These are phyloP conservation scores for Rhizopogon sp. DNA, from an alignment of 768 basidiomycete genomes.

Conservation along the genomic window DNA sequence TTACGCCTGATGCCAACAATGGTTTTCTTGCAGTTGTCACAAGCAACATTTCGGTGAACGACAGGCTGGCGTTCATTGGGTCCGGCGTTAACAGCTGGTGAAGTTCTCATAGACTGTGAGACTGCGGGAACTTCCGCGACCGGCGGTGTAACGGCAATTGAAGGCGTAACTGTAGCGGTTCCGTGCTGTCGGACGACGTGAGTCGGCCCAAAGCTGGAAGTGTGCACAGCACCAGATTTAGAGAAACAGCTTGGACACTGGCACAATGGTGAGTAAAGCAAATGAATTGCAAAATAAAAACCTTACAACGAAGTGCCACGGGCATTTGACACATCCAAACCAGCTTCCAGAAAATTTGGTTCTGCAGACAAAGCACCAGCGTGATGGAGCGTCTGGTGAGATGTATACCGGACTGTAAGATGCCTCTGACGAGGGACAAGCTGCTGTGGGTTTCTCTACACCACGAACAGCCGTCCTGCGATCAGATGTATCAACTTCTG, in stretches of 20 bases:
- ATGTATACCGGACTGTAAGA: neutral
- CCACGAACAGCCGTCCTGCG: neutral
- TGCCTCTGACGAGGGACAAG: neutral
- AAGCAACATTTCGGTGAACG: conserved; percentile 54
- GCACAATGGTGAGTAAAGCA: conserved; percentile 5
- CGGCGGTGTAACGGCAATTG: neutral
- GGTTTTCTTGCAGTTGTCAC: conserved; percentile 55
- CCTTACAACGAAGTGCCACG: conserved; percentile 27
- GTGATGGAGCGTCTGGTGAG: conserved; percentile 1
- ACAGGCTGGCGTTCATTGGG: neutral
- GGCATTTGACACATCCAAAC: conserved; percentile 28
- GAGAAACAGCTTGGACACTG: conserved; percentile 24
- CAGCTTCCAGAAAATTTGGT: conserved; percentile 18
- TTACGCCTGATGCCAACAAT: conserved; percentile 72
- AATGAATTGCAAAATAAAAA: neutral
- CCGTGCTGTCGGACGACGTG: conserved; percentile 20
- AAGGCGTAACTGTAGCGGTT: neutral
- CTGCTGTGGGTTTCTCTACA: no score
- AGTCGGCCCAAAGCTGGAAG: conserved; percentile 26
- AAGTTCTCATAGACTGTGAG: neutral
- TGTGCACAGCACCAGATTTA: conserved; percentile 22
- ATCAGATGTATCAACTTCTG: neutral
- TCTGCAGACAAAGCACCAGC: conserved; percentile 28
- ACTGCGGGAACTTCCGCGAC: neutral
- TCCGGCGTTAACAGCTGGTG: neutral